Base-by-base conservation (phyloP, 805 yeast genomes). In the Nakazawaea anatomiae region DNA sequence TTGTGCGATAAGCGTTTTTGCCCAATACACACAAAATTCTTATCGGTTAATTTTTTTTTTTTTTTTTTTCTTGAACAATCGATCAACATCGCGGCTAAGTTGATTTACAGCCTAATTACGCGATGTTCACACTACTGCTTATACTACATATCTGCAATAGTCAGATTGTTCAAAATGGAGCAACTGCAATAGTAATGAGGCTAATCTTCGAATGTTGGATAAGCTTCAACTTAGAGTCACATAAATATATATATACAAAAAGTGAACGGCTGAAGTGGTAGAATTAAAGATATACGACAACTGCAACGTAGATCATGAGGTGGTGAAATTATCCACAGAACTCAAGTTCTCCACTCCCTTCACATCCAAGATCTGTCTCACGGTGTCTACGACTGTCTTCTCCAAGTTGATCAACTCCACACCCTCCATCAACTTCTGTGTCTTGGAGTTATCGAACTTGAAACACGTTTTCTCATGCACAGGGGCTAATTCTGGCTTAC, bases 331-430 rank as follows among this genome's bases (percentile, higher is more conserved):
- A 18, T 18, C 25, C 25, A 18, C 25, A 18, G 36, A 34, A 34
- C 12, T 12, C 9, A 34, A 34, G 36, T 34, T 34, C 12, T 34
- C 36, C 2, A 34, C 12, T 34, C 30, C 25, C 43, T 39, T 46
- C 29, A 34, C 38, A 34, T 32, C 42, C 29, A 50, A 40, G 53
- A 70, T 58, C 58, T 77, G 82, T 5, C 58, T 47, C 27, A 70
- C 62, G 4, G 77, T 63, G 58, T 78, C 82, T 44, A 59, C 62
- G 11, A 77, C 65, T 2, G 75, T 59, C 35, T 63, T 57, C 54
- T 76, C 70, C 41, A 76, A 58, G 28, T 64, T 61, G 51, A 68
- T 70, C 53, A 69, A 71, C 25, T 69, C 59, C 53, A 69, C 72
- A 10, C 75, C 80, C 25, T 73, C 55, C 4, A 38, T 38, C 8